Base-by-base conservation (phyloP, 106 monocot species). In the Apostasia ramifera region DNA sequence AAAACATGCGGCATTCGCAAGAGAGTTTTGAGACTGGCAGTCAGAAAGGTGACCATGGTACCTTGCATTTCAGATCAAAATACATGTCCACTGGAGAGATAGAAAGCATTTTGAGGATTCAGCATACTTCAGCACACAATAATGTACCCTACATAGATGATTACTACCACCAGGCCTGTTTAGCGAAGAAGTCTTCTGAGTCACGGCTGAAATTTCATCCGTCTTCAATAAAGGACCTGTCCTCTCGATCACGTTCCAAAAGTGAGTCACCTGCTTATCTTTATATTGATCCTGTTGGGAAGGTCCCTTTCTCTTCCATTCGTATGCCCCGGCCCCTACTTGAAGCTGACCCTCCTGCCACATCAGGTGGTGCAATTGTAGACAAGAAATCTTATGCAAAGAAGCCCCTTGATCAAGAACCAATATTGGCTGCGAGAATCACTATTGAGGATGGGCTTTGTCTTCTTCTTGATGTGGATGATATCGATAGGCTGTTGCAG, bases 111-210 rank as follows among this genome's bases (percentile, higher is more conserved):
- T 53, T 70, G 40, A 59, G 79, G 40, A 79, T 79, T 57, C 83
- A 83, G 66, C 74, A 83, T 67, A 79, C 79, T 58, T 57, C 79
- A 15, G 72, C 75, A 12, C 71, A 79, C 26, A 76, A 71, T 56
- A 71, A 68, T 63, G 83, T 76, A 37, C 83, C 83, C 0, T 83
- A 83, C 43, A 44, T 76, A 6, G 83, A 83, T 56, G 79, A 83
- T 56, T 83, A 83, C 71, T 83, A 79, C 70, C 83, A 83, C 61
- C 83, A 79, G 60, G 83, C 83, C 46, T 76, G 83, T 72, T 44
- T 83, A 40, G 75, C 75, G 4, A 83, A 76, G 40, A 83, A 59
- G 41, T 79, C 63, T 40, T 59, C 57, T 10, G 67, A 42, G 4
- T 71, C 72, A 46, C 58, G 52, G 52, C 11, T 57, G 11, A 67